A percentile compares a stretch with the other conserved stretches of the same genome.
phyloP scores from a whole-genome alignment of 2,329 filamentous ascomycete species.

The Alternaria sp. region DNA sequence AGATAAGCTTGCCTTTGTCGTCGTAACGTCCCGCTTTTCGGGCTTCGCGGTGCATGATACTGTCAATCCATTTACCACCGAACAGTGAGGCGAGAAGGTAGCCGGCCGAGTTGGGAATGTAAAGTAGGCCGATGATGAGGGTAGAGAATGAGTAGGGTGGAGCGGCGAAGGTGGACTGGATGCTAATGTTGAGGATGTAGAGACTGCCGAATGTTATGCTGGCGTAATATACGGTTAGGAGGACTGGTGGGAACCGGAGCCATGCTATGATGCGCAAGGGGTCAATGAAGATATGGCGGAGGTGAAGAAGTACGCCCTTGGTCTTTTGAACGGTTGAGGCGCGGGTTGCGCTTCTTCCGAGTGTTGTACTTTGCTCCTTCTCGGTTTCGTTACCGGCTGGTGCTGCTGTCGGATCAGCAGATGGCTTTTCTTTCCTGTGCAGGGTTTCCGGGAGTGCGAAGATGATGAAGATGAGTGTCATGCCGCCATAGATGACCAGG shows the following conservation, averaged over 20 bases:
- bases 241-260: constrained; percentile 51
- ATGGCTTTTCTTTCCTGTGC: constrained; percentile 20
- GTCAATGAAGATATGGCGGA: constrained; percentile 51
- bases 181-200: constrained; percentile 53
- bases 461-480: constrained; percentile 44
- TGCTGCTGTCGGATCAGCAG: constrained; percentile 2
- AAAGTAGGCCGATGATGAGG: constrained; percentile 49
- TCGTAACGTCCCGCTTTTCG: constrained; percentile 49
- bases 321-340: constrained; percentile 47
- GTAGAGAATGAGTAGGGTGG: constrained; percentile 49
- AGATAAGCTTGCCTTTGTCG: constrained; percentile 45
- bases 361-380: constrained; percentile 22
- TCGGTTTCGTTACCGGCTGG: constrained; percentile 8
- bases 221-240: constrained; percentile 52
- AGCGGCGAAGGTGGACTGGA: constrained; percentile 47
- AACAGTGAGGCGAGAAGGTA: constrained; percentile 48
- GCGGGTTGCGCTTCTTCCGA: constrained; percentile 43
- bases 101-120: constrained; percentile 50
- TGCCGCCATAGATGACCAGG: constrained; percentile 48
- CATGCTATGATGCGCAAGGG: constrained; percentile 51
- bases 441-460: constrained; percentile 50
- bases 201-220: constrained; percentile 52
- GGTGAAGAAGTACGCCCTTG: constrained; percentile 34
- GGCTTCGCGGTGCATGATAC: constrained; percentile 53
- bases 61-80: constrained; percentile 53